Conservation (phyloP, 768 basidiomycete species). For the Lentinula sp. region DNA sequence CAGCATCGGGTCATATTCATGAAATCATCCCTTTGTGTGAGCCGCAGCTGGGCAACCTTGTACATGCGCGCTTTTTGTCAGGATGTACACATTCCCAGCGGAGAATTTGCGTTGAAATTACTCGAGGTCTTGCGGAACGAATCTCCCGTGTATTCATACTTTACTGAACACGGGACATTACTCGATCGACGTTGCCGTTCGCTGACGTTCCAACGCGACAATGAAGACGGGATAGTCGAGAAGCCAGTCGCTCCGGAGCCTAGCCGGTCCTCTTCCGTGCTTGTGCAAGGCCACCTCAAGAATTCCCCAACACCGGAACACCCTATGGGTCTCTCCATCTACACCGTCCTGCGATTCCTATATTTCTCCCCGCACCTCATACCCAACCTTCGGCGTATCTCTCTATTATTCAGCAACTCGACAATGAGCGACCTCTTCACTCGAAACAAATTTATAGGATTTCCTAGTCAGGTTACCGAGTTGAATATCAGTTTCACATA, state of each 20-base stretch:
- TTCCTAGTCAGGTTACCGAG: conserved; percentile 1
- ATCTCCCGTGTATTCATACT: neutral
- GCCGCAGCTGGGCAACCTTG: neutral
- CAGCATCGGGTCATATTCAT: neutral
- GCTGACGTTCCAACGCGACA: neutral
- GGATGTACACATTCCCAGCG: conserved; percentile 2
- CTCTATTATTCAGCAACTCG: neutral
- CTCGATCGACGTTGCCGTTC: neutral
- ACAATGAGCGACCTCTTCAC: neutral
- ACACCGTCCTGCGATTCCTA: neutral
- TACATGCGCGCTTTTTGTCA: neutral
- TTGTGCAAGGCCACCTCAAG: neutral
- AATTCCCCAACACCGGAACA: neutral
- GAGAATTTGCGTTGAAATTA: neutral
- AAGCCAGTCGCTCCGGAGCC: neutral
- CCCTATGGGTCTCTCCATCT: conserved; percentile 1
- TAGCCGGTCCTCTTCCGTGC: neutral
- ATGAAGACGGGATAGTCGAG: neutral
- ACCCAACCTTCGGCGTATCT: conserved; percentile 1
- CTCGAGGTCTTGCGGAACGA: neutral
- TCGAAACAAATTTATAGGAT: neutral
- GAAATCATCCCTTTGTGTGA: conserved; percentile 1
- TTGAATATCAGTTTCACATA: neutral
- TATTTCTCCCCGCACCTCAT: neutral
- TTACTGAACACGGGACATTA: neutral